Conservation (phyloP, 305 asterid genomes). For the Fraxinus dipetala region DNA sequence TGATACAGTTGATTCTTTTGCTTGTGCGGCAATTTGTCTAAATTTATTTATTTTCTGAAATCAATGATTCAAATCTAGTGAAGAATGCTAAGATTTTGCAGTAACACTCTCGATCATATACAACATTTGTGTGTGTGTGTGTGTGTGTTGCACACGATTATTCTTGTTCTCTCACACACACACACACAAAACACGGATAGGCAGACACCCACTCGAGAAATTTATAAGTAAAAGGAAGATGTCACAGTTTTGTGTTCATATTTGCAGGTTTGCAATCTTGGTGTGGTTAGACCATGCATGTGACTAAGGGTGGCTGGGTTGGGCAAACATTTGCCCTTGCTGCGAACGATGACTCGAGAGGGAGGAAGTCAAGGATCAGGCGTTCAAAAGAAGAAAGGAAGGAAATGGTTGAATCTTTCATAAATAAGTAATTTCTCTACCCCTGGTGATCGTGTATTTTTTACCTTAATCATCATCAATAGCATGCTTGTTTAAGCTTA, state of each 20-base stretch:
- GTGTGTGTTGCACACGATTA: neutral
- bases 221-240: neutral
- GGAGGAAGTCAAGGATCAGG: slow-evolving; percentile 71
- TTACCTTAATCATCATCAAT: neutral
- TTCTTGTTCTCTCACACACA: neutral
- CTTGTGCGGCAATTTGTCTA: neutral
- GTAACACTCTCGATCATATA: neutral
- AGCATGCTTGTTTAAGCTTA: neutral
- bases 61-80: neutral
- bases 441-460: slow-evolving; percentile 7
- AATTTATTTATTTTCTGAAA: neutral
- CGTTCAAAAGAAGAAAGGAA: slow-evolving; percentile 93
- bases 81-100: neutral
- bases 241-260: neutral
- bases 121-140: neutral
- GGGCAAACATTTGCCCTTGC: slow-evolving; percentile 79
- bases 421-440: slow-evolving; percentile 52
- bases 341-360: slow-evolving; percentile 48
- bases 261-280: slow-evolving; percentile 16
- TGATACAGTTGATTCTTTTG: neutral
- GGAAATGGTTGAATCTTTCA: slow-evolving; percentile 75
- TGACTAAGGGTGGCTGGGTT: slow-evolving; percentile 54
- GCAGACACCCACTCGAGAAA: neutral
- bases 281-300: slow-evolving; percentile 49
- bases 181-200: neutral